phyloP scores from a whole-genome alignment of 1,284 basidiomycete species.

The Athelia sp. region DNA sequence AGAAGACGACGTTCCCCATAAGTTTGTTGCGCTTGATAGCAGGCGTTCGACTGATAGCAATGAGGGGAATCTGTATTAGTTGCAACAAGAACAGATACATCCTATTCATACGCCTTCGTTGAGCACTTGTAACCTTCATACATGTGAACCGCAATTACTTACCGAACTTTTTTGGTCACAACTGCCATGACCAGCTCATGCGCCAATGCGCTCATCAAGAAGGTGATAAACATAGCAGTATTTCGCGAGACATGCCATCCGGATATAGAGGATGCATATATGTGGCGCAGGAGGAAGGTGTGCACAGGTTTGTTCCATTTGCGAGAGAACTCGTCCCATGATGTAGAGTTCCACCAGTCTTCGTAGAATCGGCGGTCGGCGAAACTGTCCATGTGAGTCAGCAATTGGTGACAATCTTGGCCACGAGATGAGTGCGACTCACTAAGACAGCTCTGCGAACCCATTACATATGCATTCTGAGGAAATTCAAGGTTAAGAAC shows the following conservation, averaged over 20 bases:
- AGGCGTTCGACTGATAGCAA: slow-evolving; percentile 74
- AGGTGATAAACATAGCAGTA: slow-evolving; percentile 88
- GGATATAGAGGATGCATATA: slow-evolving; percentile 85
- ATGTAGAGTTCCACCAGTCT: slow-evolving; percentile 98
- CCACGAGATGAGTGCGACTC: slow-evolving; percentile 21
- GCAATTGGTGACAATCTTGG: not conserved
- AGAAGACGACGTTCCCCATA: slow-evolving; percentile 84
- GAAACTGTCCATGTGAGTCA: slow-evolving; percentile 50
- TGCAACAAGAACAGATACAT: slow-evolving; percentile 76
- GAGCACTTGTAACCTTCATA: too few relatives aligned
- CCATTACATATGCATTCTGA: slow-evolving; percentile 92
- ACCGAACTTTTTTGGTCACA: slow-evolving; percentile 86
- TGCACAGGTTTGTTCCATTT: slow-evolving; percentile 96
- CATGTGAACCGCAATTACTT: slow-evolving; percentile 26
- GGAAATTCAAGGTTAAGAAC: slow-evolving; percentile 4
- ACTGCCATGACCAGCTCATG: slow-evolving; percentile 97
- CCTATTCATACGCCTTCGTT: slow-evolving; percentile 35
- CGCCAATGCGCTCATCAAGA: slow-evolving; percentile 81
- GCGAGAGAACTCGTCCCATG: slow-evolving; percentile 94
- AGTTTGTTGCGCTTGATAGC: slow-evolving; percentile 76
- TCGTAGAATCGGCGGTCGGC: slow-evolving; percentile 97
- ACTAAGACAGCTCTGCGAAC: slow-evolving; percentile 90
- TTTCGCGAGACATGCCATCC: slow-evolving; percentile 72
- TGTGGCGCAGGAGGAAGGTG: slow-evolving; percentile 90
- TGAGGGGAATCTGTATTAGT: slow-evolving; percentile 91